Conservation (phyloP, 2,329 filamentous ascomycete genomes). For the Aspergillus pseudotamarii region DNA sequence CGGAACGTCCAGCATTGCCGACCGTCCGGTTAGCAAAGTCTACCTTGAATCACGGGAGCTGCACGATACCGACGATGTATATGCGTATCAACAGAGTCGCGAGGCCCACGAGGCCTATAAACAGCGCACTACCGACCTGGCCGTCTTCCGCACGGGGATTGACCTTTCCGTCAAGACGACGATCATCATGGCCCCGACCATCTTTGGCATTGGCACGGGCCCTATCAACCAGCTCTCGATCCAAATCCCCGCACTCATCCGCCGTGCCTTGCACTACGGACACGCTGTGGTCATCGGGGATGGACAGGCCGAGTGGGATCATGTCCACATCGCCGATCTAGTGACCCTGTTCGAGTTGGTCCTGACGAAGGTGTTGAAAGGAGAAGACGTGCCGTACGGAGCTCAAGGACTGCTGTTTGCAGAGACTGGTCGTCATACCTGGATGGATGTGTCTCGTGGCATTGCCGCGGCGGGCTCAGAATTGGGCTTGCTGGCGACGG, state of each 20-base stretch:
- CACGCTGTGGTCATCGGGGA: slow-evolving; percentile 39
- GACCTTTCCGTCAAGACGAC: slow-evolving; percentile 47
- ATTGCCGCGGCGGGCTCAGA: slow-evolving; percentile 3
- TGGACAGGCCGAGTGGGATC: slow-evolving; percentile 44
- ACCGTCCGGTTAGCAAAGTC: slow-evolving; percentile 41
- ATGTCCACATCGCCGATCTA: slow-evolving; percentile 52
- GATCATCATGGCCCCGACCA: slow-evolving; percentile 51
- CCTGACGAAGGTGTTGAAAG: slow-evolving; percentile 26
- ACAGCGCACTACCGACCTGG: slow-evolving; percentile 51
- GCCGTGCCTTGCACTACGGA: slow-evolving; percentile 34
- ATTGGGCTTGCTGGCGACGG: not conserved
- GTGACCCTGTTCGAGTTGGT: slow-evolving; percentile 44
- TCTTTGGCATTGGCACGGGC: slow-evolving; percentile 45
- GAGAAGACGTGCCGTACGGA: slow-evolving; percentile 32
- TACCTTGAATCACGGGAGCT: slow-evolving; percentile 39
- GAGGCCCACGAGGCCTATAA: slow-evolving; percentile 42
- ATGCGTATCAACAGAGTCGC: slow-evolving; percentile 42
- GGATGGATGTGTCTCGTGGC: slow-evolving; percentile 25
- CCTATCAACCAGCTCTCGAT: slow-evolving; percentile 43
- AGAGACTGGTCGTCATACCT: slow-evolving; percentile 44
- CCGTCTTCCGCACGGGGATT: slow-evolving; percentile 45
- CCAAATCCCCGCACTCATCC: slow-evolving; percentile 43
- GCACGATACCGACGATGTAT: slow-evolving; percentile 51
- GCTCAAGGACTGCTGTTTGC: slow-evolving; percentile 41
- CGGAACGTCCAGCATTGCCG: slow-evolving; percentile 34